These are phyloP conservation scores for Rubia yunnanensis DNA, from an alignment of 257 asterid species.

Conservation along the genomic window DNA sequence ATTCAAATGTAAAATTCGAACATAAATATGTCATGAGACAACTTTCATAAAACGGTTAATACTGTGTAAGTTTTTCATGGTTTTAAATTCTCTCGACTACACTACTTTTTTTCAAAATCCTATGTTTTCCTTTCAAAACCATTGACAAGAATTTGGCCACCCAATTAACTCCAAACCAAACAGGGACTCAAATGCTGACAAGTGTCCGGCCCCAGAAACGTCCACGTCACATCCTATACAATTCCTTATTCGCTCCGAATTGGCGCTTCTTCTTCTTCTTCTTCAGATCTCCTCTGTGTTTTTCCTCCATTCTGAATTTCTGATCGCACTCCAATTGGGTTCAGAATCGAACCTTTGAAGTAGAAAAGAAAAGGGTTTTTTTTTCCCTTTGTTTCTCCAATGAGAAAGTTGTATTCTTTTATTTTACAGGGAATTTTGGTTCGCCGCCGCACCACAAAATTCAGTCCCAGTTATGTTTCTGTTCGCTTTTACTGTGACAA, in stretches of 20 bases:
- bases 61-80: no score
- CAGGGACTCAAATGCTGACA: conserved; percentile 3
- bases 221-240: conserved; percentile 7
- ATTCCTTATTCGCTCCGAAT: conserved; percentile 1
- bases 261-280: conserved; percentile 9
- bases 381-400: conserved; percentile 1
- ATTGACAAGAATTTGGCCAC: no score
- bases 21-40: no score
- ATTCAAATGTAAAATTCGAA: no score
- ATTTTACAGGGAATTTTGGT: conserved; percentile 22
- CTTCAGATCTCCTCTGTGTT: not conserved
- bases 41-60: no score
- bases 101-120: no score
- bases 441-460: conserved; percentile 19
- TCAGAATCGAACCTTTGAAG: not conserved
- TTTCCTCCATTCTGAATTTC: not conserved
- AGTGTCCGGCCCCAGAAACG: conserved; percentile 3
- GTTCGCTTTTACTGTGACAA: conserved; percentile 28
- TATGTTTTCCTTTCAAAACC: no score
- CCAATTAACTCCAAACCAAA: not conserved
- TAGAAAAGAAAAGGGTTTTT: not conserved
- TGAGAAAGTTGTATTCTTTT: conserved; percentile 38
- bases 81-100: no score
- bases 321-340: not conserved
- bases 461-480: conserved; percentile 16